Conservation (phyloP, 805 yeast genomes). For the Saccharomycopsis sp. region DNA sequence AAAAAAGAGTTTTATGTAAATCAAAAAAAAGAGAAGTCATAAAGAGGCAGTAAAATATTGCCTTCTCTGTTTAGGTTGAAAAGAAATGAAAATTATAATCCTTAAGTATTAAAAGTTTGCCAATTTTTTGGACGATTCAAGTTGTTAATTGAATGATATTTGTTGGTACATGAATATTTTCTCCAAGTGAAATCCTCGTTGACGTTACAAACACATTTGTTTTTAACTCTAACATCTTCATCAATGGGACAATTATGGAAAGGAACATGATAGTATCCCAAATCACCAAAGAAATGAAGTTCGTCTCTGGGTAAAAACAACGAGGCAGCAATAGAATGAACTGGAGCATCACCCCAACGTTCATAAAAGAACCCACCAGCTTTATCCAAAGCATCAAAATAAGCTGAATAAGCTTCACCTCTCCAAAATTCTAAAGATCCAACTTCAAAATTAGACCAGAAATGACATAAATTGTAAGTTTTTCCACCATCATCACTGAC, state of each 20-base stretch:
- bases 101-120: conserved; percentile 43
- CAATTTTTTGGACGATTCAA: conserved; percentile 58
- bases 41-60: too few species aligned
- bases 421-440: conserved; percentile 71
- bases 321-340: conserved; percentile 80
- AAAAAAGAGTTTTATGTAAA: too few species aligned
- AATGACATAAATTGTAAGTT: conserved; percentile 73
- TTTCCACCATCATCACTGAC: conserved; percentile 62
- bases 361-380: conserved; percentile 90
- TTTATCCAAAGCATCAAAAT: conserved; percentile 64
- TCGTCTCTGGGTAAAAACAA: conserved; percentile 60
- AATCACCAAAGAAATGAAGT: conserved; percentile 73
- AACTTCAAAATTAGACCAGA: conserved; percentile 87
- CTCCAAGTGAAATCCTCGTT: conserved; percentile 65
- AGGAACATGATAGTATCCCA: conserved; percentile 80
- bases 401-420: conserved; percentile 54
- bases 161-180: conserved; percentile 61
- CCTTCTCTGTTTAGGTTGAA: too few species aligned
- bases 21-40: too few species aligned
- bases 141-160: conserved; percentile 45
- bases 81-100: too few species aligned
- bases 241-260: conserved; percentile 72
- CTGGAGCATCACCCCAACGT: conserved; percentile 94
- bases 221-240: conserved; percentile 42
- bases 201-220: conserved; percentile 67